These are phyloP conservation scores for Pharus latifolius DNA, from an alignment of 176 grass and related monocot genomes.

Conservation along the genomic window DNA sequence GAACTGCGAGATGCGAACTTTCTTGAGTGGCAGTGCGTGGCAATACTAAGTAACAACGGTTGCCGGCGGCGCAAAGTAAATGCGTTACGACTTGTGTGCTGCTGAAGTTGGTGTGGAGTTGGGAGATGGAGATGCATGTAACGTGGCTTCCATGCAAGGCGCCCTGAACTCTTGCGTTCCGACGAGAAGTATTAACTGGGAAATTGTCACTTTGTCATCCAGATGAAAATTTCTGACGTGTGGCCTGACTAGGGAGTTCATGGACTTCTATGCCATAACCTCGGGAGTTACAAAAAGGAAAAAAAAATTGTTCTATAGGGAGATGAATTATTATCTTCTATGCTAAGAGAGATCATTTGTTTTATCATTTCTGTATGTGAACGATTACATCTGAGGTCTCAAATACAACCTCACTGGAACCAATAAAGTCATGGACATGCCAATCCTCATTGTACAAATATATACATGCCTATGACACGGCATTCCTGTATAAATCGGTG, in stretches of 20 bases:
- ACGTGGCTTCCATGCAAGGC: conserved; percentile 70
- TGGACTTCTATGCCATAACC: too few relatives aligned
- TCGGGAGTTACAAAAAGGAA: too few relatives aligned
- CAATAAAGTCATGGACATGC: background rate
- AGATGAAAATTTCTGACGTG: background rate
- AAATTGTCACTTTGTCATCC: background rate
- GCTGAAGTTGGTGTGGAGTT: conserved; percentile 4
- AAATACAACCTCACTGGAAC: background rate
- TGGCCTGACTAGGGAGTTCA: too few relatives aligned
- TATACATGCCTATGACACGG: conserved; percentile 5
- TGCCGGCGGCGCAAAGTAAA: background rate
- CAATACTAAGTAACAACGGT: background rate
- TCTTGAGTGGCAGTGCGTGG: background rate
- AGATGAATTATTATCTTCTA: background rate
- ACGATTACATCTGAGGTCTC: conserved; percentile 13
- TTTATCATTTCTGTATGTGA: background rate
- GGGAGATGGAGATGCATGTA: background rate
- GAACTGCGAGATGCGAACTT: background rate
- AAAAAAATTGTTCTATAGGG: background rate
- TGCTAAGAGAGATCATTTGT: background rate
- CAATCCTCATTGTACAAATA: background rate
- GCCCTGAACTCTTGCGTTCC: background rate
- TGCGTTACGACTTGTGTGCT: background rate
- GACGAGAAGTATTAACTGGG: background rate
- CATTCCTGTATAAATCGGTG: background rate